Percentiles rank a stretch among this genome's conserved stretches.
phyloP scores from a whole-genome alignment of 768 basidiomycete species.

The Termitomyces titanicus region DNA sequence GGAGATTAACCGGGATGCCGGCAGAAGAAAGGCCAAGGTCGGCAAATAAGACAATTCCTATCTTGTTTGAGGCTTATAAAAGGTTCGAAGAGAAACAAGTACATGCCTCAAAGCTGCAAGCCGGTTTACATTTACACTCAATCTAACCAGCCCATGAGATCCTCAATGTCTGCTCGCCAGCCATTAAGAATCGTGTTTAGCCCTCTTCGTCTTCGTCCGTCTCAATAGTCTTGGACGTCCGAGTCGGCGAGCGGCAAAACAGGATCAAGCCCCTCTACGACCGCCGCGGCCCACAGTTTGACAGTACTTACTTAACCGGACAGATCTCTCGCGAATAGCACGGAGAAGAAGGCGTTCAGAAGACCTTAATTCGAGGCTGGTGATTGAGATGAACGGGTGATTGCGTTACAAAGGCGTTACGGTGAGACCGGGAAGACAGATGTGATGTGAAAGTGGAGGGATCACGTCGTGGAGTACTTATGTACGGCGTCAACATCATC shows the following conservation, averaged over 20 bases:
- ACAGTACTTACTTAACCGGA: conserved; percentile 38
- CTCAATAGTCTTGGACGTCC: not conserved
- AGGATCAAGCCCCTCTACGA: conserved; percentile 20
- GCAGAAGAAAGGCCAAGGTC: conserved; percentile 38
- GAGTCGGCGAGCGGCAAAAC: not conserved
- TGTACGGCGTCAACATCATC: conserved; percentile 7
- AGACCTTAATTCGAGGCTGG: too few species aligned
- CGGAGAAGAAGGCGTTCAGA: conserved; percentile 24
- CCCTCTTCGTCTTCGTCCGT: not conserved
- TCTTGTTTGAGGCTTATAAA: not conserved
- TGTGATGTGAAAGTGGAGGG: conserved; percentile 1
- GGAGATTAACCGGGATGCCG: not conserved
- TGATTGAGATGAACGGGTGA: too few species aligned
- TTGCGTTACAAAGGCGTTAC: too few species aligned
- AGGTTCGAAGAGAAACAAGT: not conserved
- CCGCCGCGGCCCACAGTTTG: conserved; percentile 44
- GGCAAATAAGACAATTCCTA: conserved; percentile 43
- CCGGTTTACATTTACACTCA: conserved; percentile 46
- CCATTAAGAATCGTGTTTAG: conserved; percentile 9
- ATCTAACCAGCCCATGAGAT: conserved; percentile 47
- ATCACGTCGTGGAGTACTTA: conserved; percentile 1
- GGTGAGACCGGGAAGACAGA: too few species aligned
- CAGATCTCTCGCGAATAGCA: conserved; percentile 41
- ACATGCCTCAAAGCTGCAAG: conserved; percentile 42
- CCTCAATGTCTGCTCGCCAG: conserved; percentile 33